Conservation (phyloP, 495 filamentous ascomycete species). For the Penicillium riverlandense region DNA sequence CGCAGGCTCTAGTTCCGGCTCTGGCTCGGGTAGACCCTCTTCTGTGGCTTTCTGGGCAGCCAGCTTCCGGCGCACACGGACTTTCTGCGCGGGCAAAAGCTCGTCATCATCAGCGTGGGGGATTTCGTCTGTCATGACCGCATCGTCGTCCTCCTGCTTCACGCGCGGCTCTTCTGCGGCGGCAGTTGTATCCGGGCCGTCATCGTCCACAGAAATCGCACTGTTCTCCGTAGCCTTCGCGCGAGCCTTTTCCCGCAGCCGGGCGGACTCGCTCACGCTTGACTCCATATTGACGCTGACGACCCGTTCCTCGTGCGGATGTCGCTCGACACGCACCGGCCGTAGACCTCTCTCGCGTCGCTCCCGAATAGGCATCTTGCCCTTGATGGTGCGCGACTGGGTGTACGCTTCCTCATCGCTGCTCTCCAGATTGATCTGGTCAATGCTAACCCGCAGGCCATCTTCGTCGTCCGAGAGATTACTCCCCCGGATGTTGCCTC, state of each 20-base stretch:
- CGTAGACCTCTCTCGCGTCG: slow-evolving; percentile 23
- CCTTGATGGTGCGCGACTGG: slow-evolving; percentile 15
- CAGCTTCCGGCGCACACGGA: slow-evolving; percentile 32
- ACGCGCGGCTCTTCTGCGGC: slow-evolving; percentile 25
- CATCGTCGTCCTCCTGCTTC: slow-evolving; percentile 41
- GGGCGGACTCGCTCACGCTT: slow-evolving; percentile 37
- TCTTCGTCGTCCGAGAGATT: slow-evolving; percentile 40
- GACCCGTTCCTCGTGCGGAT: slow-evolving; percentile 44
- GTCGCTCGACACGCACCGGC: slow-evolving; percentile 42
- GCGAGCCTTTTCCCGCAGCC: slow-evolving; percentile 27
- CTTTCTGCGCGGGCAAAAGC: slow-evolving; percentile 29
- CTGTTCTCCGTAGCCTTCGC: no score
- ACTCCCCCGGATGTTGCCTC: slow-evolving; percentile 6
- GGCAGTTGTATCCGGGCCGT: slow-evolving; percentile 1
- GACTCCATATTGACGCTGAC: slow-evolving; percentile 47
- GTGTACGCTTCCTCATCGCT: slow-evolving; percentile 29
- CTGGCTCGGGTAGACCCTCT: slow-evolving; percentile 7
- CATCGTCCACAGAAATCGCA: no score
- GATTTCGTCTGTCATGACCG: slow-evolving; percentile 27
- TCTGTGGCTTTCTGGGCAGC: slow-evolving; percentile 7
- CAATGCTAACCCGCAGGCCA: slow-evolving; percentile 38
- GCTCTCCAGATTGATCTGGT: slow-evolving; percentile 42
- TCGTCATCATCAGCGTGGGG: slow-evolving; percentile 30
- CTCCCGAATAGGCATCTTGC: slow-evolving; percentile 31
- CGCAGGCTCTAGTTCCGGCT: slow-evolving; percentile 1